Conservation (phyloP, 2,329 filamentous ascomycete genomes). For the Neodidymelliopsis sp. region DNA sequence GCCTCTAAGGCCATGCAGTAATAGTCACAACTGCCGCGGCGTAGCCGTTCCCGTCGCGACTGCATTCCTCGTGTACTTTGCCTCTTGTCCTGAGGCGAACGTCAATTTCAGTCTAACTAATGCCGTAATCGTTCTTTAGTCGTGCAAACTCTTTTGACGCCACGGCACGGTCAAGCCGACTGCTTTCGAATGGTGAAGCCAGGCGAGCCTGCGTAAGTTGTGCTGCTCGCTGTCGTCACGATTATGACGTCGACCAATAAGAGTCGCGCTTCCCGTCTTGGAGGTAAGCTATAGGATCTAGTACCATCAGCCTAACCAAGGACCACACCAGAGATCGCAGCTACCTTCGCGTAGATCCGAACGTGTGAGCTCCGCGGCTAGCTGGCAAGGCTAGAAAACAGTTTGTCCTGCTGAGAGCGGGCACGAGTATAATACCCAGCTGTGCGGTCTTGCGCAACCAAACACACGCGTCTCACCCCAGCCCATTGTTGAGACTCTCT, state of each 20-base stretch:
- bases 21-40: neutral
- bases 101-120: slow-evolving; percentile 6
- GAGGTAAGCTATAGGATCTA: slow-evolving; percentile 10
- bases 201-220: slow-evolving; percentile 5
- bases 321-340: slow-evolving; percentile 16
- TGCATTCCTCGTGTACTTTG: slow-evolving; percentile 12
- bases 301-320: slow-evolving; percentile 17
- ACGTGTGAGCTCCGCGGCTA: slow-evolving; percentile 9
- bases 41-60: slow-evolving; percentile 7
- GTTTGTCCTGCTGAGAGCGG: slow-evolving; percentile 8
- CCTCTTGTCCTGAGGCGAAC: slow-evolving; percentile 2
- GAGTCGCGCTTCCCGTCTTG: slow-evolving; percentile 12
- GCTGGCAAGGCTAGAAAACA: slow-evolving; percentile 6
- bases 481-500: slow-evolving; percentile 12
- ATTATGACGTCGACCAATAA: slow-evolving; percentile 13
- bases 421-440: slow-evolving; percentile 16
- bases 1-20: neutral
- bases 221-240: slow-evolving; percentile 18
- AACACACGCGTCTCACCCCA: slow-evolving; percentile 8
- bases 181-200: slow-evolving; percentile 17
- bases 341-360: slow-evolving; percentile 21
- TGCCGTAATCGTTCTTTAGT: slow-evolving; percentile 12
- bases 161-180: slow-evolving; percentile 16
- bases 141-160: slow-evolving; percentile 16
- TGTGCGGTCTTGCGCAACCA: slow-evolving; percentile 13